Base-by-base conservation (phyloP, 129 eudicot species). In the Saussurea involucrata region DNA sequence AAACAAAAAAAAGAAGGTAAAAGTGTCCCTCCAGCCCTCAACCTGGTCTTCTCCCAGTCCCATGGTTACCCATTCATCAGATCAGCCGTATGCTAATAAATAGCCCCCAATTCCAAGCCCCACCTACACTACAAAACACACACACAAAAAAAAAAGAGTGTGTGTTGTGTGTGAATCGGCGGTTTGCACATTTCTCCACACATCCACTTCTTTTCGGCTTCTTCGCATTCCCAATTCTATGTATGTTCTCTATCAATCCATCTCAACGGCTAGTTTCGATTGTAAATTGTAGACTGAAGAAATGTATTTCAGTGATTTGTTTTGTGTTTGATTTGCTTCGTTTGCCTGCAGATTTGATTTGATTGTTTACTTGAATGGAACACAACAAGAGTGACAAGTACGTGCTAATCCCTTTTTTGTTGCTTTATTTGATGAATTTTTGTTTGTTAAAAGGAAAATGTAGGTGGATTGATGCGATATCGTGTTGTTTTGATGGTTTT, bases 241-340 rank as follows among this genome's bases (percentile, higher is more conserved):
- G 17, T 61, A 69, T 34, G 70, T 36, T 71, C 13, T 66, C 21
- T 68, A 33, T 63, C 61, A 34, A 71, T 78, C 53, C 66, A 13
- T 42, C 37, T 49, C 83, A 63, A 79, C 78, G 83, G 83, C 83
- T 79, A 79, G 27, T 72, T 72, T 42, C 63, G 49, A 36, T 71
- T 60, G 58, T 49, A 49, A 28, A 27, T 24, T 67, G 1, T 76
- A 15, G 13, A 46, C 13, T 7, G 4, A 11, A 17, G 24, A 46
- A n/a, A 0, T 46, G 33, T 66, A 1, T 8, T 17, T 8, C 46
- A 44, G 46, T 65, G 66, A 76, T 77, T 34, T 24, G 70, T 66
- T 67, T 67, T 49, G 57, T 42, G 71, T 60, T 29, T 69, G 70
- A 58, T 78, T 78, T 69, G 32, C 29, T 76, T 65, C 18, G 66